A percentile compares a stretch with the other conserved stretches of the same genome.
These are phyloP conservation scores for Fragaria nilgerrensis DNA, from an alignment of 306 rosid species.

Conservation along the genomic window DNA sequence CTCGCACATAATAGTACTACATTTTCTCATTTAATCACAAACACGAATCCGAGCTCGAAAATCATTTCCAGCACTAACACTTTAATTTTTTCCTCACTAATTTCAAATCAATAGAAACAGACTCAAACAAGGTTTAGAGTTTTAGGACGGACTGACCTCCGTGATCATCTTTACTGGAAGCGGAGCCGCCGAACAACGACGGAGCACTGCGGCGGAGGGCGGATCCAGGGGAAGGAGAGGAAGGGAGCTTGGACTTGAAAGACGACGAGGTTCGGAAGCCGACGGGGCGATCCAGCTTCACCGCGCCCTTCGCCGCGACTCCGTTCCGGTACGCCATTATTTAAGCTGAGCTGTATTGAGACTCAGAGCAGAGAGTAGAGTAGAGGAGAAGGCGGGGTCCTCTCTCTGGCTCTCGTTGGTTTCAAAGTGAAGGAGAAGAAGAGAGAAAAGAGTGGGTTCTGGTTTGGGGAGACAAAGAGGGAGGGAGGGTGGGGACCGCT, in stretches of 20 bases:
- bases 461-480: not conserved
- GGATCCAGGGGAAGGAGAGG: constrained; percentile 43
- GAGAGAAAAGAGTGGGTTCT: not conserved
- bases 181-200: constrained; percentile 22
- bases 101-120: not conserved
- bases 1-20: not conserved
- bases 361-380: not conserved
- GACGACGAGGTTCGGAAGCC: constrained; percentile 41
- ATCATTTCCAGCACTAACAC: not conserved
- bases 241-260: constrained; percentile 39
- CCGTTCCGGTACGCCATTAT: constrained; percentile 35
- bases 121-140: not conserved
- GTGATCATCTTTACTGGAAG: constrained; percentile 24
- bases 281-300: constrained; percentile 46
- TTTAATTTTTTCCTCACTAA: not conserved
- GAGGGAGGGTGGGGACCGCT: constrained; percentile 6
- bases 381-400: not conserved
- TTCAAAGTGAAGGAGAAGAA: not conserved
- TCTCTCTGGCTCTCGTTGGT: constrained; percentile 11
- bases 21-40: not conserved
- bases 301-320: constrained; percentile 22
- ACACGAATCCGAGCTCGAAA: not conserved
- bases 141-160: constrained; percentile 32
- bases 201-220: constrained; percentile 42
- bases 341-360: not conserved